Conservation (phyloP, 2,329 filamentous ascomycete species). For the Aspergillus ustus region DNA sequence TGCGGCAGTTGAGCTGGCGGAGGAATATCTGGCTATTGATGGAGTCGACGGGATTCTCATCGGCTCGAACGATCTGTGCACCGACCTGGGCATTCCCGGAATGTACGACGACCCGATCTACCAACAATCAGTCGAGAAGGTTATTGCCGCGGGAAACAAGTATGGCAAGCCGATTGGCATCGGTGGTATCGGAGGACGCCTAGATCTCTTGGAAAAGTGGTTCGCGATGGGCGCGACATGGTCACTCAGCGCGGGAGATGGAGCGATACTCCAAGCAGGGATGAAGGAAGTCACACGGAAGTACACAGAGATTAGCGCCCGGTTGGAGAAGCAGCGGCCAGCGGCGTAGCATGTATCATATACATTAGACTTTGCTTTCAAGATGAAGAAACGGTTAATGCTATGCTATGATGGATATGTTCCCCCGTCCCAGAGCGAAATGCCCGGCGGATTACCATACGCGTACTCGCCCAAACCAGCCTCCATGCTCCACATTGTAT, state of each 20-base stretch:
- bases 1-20: slow-evolving; percentile 43
- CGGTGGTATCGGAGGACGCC: slow-evolving; percentile 46
- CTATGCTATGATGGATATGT: neutral
- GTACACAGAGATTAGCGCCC: slow-evolving; percentile 32
- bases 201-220: slow-evolving; percentile 50
- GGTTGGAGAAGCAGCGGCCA: slow-evolving; percentile 19
- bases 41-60: slow-evolving; percentile 52
- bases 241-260: slow-evolving; percentile 44
- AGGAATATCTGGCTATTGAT: slow-evolving; percentile 47
- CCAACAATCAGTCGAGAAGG: slow-evolving; percentile 38
- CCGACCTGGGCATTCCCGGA: slow-evolving; percentile 51
- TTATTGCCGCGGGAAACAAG: slow-evolving; percentile 44
- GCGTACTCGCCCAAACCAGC: slow-evolving; percentile 3
- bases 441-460: slow-evolving; percentile 3
- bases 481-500: slow-evolving; percentile 9
- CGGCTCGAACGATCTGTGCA: slow-evolving; percentile 51
- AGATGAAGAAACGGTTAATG: neutral
- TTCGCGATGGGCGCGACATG: slow-evolving; percentile 45
- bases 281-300: slow-evolving; percentile 41
- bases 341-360: neutral
- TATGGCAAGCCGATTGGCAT: slow-evolving; percentile 47
- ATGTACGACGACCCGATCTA: slow-evolving; percentile 43
- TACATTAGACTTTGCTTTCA: neutral
- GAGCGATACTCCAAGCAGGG: slow-evolving; percentile 41
- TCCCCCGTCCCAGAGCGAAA: neutral